These are phyloP conservation scores for Neofusicoccum umdonicola DNA, from an alignment of 2,329 filamentous ascomycete genomes.

Conservation along the genomic window DNA sequence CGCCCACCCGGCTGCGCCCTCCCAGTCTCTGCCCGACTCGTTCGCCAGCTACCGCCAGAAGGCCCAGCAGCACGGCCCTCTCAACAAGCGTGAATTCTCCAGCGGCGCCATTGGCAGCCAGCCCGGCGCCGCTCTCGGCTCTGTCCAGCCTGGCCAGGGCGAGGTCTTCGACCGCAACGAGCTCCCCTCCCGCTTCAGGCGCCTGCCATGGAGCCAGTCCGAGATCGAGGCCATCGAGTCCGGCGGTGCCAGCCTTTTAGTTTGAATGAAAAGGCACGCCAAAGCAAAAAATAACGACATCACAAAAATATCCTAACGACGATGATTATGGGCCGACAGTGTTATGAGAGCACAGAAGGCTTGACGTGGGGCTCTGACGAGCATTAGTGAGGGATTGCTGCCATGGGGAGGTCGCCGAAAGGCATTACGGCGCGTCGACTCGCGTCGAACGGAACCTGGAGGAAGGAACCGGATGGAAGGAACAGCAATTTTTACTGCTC, in stretches of 20 bases:
- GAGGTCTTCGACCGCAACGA: conserved; percentile 86
- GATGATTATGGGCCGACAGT: background rate
- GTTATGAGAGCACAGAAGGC: background rate
- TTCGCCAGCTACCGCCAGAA: conserved; percentile 78
- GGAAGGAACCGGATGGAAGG: background rate
- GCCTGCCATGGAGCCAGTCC: conserved; percentile 67
- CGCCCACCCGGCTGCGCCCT: conserved; percentile 70
- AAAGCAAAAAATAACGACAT: background rate
- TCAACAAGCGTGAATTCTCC: conserved; percentile 42
- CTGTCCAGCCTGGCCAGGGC: conserved; percentile 68
- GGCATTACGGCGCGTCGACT: conserved; percentile 4
- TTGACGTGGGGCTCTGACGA: background rate
- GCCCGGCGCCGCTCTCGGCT: conserved; percentile 68
- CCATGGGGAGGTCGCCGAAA: background rate
- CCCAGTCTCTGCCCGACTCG: conserved; percentile 61
- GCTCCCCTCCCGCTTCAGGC: conserved; percentile 79
- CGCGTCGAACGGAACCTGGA: background rate
- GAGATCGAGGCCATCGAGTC: conserved; percentile 98
- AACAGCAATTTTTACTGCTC: conserved; percentile 1
- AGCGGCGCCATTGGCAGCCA: conserved; percentile 55
- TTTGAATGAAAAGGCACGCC: conserved; percentile 32
- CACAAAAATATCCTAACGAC: background rate
- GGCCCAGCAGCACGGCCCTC: conserved; percentile 74
- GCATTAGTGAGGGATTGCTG: background rate
- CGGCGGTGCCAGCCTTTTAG: conserved; percentile 72